These are phyloP conservation scores for Wallacemonas sp. DNA, from an alignment of 208 protist genomes.

Conservation along the genomic window DNA sequence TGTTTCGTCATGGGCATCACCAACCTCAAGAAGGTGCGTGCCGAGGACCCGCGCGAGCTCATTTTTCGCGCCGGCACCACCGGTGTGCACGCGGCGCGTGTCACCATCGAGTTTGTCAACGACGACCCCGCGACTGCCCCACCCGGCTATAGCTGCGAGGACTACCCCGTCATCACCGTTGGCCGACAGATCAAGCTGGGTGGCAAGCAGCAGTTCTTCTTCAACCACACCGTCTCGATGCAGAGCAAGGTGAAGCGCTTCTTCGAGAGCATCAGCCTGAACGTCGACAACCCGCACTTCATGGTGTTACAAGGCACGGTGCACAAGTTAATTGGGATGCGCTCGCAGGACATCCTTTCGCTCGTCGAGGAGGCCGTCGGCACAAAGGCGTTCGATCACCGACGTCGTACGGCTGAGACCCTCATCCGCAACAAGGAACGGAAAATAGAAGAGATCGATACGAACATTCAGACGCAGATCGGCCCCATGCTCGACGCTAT, in stretches of 20 bases:
- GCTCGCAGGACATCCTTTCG: conserved; percentile 97
- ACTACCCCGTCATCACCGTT: conserved; percentile 97
- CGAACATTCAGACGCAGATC: conserved; percentile 86
- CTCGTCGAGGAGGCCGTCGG: conserved; percentile 99
- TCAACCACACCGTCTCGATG: conserved; percentile 98
- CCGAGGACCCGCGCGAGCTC: conserved; percentile 96
- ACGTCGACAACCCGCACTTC: conserved; percentile 99
- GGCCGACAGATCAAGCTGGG: conserved; percentile 96
- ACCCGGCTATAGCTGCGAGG: conserved; percentile 96
- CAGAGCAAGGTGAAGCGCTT: conserved; percentile 98
- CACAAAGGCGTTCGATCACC: conserved; percentile 99
- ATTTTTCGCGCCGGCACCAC: conserved; percentile 99
- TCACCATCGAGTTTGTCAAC: conserved; percentile 99
- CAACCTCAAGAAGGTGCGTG: conserved; percentile 97
- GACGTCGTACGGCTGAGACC: conserved; percentile 95
- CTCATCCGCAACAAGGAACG: conserved; percentile 99
- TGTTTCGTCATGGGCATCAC: conserved; percentile 99
- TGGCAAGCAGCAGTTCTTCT: conserved; percentile 98
- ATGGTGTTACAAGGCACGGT: conserved; percentile 99
- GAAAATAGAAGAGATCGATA: conserved; percentile 98
- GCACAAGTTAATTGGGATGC: conserved; percentile 99
- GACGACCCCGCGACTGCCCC: conserved; percentile 93
- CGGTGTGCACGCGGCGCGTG: conserved; percentile 98
- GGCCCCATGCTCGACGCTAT: conserved; percentile 85
- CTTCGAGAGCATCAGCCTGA: conserved; percentile 99